These are phyloP conservation scores for Apiospora aurea DNA, from an alignment of 2,329 filamentous ascomycete species.

Conservation along the genomic window DNA sequence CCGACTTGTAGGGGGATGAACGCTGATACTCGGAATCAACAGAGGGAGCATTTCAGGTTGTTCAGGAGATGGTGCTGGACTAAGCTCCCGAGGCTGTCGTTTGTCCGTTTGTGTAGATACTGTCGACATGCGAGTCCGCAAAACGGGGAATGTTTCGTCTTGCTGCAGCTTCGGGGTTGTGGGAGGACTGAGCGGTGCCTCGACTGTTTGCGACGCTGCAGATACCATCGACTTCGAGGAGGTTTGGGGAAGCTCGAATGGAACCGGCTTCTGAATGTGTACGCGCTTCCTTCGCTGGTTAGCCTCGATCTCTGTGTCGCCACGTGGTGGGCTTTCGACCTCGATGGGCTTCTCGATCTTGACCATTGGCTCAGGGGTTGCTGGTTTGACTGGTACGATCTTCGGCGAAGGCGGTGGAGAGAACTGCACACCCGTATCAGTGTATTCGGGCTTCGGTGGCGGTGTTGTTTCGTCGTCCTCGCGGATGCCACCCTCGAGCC, in stretches of 20 bases:
- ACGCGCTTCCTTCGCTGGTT: conserved; percentile 78
- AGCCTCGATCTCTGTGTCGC: conserved; percentile 70
- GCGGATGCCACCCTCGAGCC: conserved; percentile 58
- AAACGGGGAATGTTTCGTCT: conserved; percentile 41
- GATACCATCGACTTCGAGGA: conserved; percentile 65
- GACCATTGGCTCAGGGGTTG: conserved; percentile 51
- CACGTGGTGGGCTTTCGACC: conserved; percentile 52
- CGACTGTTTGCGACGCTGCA: conserved; percentile 66
- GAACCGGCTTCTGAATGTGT: conserved; percentile 57
- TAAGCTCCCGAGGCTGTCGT: conserved; percentile 32
- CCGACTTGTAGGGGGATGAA: conserved; percentile 85
- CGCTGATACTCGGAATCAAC: conserved; percentile 83
- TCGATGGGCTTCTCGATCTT: conserved; percentile 50
- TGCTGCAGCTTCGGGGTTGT: conserved; percentile 63
- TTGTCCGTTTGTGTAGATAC: conserved; percentile 68
- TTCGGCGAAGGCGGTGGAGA: conserved; percentile 82
- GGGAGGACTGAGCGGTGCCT: conserved; percentile 69
- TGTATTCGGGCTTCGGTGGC: conserved; percentile 61
- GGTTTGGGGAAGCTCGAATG: conserved; percentile 53
- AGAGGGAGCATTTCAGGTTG: conserved; percentile 43
- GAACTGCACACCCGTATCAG: conserved; percentile 80
- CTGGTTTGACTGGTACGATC: conserved; percentile 47
- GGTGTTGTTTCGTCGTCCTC: conserved; percentile 49
- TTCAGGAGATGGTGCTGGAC: conserved; percentile 35
- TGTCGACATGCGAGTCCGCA: conserved; percentile 54